These are phyloP conservation scores for Aureobasidium sp. DNA, from an alignment of 2,329 filamentous ascomycete species.

Conservation along the genomic window DNA sequence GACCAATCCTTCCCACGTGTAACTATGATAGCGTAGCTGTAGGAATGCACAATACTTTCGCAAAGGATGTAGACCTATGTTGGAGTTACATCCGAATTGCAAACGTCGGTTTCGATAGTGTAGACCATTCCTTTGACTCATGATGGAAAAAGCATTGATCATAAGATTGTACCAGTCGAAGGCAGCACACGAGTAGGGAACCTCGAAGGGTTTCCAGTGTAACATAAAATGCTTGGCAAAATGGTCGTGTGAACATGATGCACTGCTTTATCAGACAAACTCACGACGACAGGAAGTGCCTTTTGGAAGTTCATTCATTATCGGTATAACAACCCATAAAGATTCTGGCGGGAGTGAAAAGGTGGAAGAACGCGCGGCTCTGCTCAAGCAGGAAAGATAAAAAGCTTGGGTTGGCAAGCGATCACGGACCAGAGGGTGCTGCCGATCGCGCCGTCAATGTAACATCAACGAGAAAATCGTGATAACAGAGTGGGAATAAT, in stretches of 20 bases:
- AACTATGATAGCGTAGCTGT: too few relatives aligned
- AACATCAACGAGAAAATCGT: background rate
- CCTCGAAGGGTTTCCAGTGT: background rate
- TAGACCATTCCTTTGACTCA: too few relatives aligned
- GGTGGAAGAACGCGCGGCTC: background rate
- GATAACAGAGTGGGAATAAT: background rate
- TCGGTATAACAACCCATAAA: background rate
- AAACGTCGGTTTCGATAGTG: too few relatives aligned
- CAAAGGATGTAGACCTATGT: too few relatives aligned
- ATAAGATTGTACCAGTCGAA: too few relatives aligned
- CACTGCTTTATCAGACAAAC: too few relatives aligned
- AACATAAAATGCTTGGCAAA: background rate
- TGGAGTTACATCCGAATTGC: too few relatives aligned
- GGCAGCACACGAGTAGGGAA: too few relatives aligned
- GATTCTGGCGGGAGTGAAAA: background rate
- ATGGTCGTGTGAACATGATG: background rate
- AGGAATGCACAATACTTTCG: too few relatives aligned
- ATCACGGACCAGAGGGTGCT: background rate
- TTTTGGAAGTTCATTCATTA: background rate
- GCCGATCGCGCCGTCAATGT: slow-evolving; percentile 10
- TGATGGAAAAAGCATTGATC: too few relatives aligned
- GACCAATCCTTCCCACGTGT: background rate
- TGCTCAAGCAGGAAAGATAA: background rate
- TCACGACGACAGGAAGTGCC: background rate
- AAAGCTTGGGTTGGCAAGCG: background rate